Evolutionary conservation across 108 stramenopile genomes (phyloP), one percentile per base, ranked within the genome.

Genomic region (Nannochloropsis gaditana): DNA sequence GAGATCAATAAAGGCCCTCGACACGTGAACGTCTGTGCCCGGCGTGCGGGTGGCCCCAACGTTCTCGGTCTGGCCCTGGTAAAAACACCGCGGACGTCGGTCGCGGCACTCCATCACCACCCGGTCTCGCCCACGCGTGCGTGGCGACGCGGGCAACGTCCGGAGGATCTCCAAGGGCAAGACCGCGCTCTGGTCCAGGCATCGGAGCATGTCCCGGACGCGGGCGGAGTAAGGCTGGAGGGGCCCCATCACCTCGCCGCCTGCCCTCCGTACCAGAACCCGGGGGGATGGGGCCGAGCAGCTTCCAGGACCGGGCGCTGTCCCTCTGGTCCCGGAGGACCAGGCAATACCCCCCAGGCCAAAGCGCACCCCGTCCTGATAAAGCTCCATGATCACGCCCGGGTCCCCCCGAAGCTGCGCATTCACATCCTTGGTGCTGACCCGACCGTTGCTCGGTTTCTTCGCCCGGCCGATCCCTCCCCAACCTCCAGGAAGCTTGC

Each of bases 381-480:
- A 73, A 73, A 73, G 59, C 59, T 73, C 59, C 59, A 73, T 73
- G 15, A 73, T 73, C 59, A 73, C 59, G n/a, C 59, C 59, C 19
- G 59, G 59, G 8, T 6, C 8, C 4, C 59, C 59, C 6, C 59
- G 59, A 73, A 73, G 59, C 6, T 73, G 5, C n/a, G 19, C n/a
- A 2, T 73, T 73, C 19, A 6, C 6, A 3, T 2, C 59, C 15
- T 73, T 2, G 59, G 19, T 73, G 59, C 59, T 73, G 59, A 15
- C n/a, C 0, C 59, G 15, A n/a, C 6, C n/a, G 1, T 11, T 50
- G 47, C 47, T 50, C 31, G 31, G 31, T 31, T 31, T 31, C 31
- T 31, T 31, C 31, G 31, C 31, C 31, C 31, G 31, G 1, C 31
- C 31, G 31, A 31, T 31, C 31, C 31, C 31, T 31, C 31, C 31